A percentile compares a stretch with the other conserved stretches of the same genome.
phyloP scores from a whole-genome alignment of 306 rosid genomes.

The Trichosanthes truncata region DNA sequence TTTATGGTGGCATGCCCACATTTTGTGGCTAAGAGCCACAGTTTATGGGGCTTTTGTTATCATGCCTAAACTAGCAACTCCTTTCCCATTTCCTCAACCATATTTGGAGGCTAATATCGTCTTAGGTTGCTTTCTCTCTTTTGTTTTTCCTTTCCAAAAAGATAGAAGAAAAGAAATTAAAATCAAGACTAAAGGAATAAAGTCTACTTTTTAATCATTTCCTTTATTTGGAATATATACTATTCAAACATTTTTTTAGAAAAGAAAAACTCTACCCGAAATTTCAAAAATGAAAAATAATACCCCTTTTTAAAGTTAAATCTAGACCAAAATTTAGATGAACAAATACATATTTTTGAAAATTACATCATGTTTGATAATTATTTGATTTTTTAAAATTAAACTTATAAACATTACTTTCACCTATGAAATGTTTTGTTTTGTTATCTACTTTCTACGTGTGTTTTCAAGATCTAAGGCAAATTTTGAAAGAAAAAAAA shows the following conservation, averaged over 20 bases:
- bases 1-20: conserved; percentile 33
- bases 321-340: background rate
- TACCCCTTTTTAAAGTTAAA: background rate
- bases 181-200: background rate
- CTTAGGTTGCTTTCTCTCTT: conserved; percentile 4
- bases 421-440: too few species aligned
- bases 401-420: too few species aligned
- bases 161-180: background rate
- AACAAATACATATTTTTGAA: background rate
- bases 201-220: background rate
- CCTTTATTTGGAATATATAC: background rate
- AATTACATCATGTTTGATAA: too few species aligned
- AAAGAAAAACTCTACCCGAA: background rate
- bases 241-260: background rate
- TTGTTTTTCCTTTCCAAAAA: background rate
- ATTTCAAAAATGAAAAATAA: too few species aligned
- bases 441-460: too few species aligned
- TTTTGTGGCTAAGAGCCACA: conserved; percentile 27
- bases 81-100: conserved; percentile 29
- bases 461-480: too few species aligned
- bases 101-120: conserved; percentile 17
- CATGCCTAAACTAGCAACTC: conserved; percentile 17
- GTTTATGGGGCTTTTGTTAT: conserved; percentile 27
- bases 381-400: too few species aligned
- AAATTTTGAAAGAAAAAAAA: too few species aligned